Base-by-base conservation (phyloP, 352 stramenopile species). In the Phytophthora tentaculata region DNA sequence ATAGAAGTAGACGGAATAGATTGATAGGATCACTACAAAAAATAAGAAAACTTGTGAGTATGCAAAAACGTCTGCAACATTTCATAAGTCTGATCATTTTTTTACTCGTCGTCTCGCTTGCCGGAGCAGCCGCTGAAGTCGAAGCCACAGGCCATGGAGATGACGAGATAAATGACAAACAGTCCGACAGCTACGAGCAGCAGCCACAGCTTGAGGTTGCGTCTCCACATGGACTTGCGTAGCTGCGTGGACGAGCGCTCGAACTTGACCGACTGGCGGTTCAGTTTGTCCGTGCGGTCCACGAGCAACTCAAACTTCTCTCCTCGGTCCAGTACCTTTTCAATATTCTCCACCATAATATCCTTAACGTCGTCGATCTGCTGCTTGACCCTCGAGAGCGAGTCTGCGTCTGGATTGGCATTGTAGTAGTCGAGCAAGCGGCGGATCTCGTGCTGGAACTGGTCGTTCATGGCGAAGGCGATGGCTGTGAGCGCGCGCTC, bases 341-440 rank as follows among this genome's bases (percentile, higher is more conserved):
- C 97, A 70, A 99, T 99, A 76, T 99, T 99, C 72, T 99, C 91
- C 32, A 99, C 91, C 96, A 99, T 99, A 55, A 98, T 92, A 70
- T 98, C 94, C 72, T 99, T 99, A 3, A 99, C 97, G 50, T 98
- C 94, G 69, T 99, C 96, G 57, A 99, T 95, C 83, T 99, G 96
- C 67, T 91, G 89, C 76, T 98, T 92, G 28, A 99, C 96, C 3
- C 80, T 71, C 24, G 87, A 91, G 58, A 99, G 90, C 59, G 91
- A 92, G 76, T 99, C 96, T 23, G 96, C 88, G 32, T 98, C 86
- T 5, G 96, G 91, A 59, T 95, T 85, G 12, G 86, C 81, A 61
- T 94, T 96, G 72, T 92, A 96, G 32, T 92, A 94, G 47, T 96
- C 88, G 60, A 94, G 55, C 12, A 97, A 89, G 35, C 96, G 86